Base-by-base conservation (phyloP, 2,329 filamentous ascomycete genomes). In the Fonsecaea multimorphosa region DNA sequence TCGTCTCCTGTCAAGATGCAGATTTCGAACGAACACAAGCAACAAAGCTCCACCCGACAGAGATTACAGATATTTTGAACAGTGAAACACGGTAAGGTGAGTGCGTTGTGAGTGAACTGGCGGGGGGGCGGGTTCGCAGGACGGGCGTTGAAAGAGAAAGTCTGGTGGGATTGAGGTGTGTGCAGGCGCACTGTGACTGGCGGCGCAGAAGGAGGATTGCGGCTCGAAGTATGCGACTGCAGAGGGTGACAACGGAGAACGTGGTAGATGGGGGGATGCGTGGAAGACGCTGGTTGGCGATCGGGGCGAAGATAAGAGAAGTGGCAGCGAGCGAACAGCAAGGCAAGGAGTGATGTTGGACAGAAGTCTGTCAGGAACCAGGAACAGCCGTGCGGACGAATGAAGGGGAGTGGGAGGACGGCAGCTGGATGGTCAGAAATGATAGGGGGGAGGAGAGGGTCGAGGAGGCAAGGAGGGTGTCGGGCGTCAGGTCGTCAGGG, bases 321-420 rank as follows among this genome's bases (percentile, higher is more conserved):
- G 31, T 51, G 61, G 36, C 31, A 58, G 32, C 51, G 59, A 53
- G 51, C 57, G 52, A 67, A 63, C 64, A 27, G 62, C 56, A 57
- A 56, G 57, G 64, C 61, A 55, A 64, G 61, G 32, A 49, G 29
- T 31, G 58, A 22, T 58, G 54, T 61, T 66, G 46, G 38, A 58
- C 27, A 49, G 32, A 52, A 58, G 57, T 58, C 56, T 57, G 46
- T 58, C 64, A 66, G 67, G 67, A 68, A 68, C 67, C 63, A 66
- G 64, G 64, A 61, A 68, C 67, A 29, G 31, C 31, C 31, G 36
- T 49, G 44, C 56, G 66, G 52, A 40, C 67, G 60, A 68, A 66
- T 68, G 63, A 59, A 55, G 56, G 38, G 44, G 55, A 53, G 38
- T 44, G 59, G 11, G 66, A 36, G 40, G 40, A 57, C 58, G 3